Evolutionary conservation across 2,329 filamentous ascomycete genomes (phyloP).

Genomic region (Fonsecaea pugnacius): DNA sequence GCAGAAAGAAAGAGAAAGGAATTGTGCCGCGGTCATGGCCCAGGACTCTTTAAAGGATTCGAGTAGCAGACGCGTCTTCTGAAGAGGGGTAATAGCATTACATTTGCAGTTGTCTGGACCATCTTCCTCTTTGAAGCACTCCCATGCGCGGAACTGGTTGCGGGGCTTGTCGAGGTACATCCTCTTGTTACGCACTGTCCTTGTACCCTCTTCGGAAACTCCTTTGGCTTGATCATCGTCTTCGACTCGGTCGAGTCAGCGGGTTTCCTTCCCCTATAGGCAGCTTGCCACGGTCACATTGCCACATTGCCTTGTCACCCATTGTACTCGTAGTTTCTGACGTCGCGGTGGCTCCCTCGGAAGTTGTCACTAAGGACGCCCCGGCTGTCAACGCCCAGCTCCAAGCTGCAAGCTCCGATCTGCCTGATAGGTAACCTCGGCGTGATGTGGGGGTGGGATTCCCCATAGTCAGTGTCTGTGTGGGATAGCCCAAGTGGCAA

Average conservation of each 20-base stretch:
- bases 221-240: neutral
- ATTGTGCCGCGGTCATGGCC: neutral
- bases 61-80: constrained; percentile 12
- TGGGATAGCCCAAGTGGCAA: neutral
- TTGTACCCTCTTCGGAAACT: neutral
- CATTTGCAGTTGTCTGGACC: neutral
- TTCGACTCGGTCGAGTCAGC: constrained; percentile 3
- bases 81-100: constrained; percentile 10
- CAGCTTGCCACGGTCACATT: neutral
- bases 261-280: neutral
- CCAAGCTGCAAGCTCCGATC: neutral
- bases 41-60: constrained; percentile 2
- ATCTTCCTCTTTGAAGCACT: neutral
- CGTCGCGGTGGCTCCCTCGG: neutral
- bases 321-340: neutral
- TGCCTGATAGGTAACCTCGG: constrained; percentile 8
- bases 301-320: neutral
- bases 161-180: neutral
- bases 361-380: neutral
- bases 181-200: neutral
- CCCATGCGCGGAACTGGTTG: neutral
- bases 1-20: constrained; percentile 1
- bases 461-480: neutral
- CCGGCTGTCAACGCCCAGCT: neutral
- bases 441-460: constrained; percentile 2